These are phyloP conservation scores for Mycena galopus DNA, from an alignment of 768 basidiomycete genomes.

Conservation along the genomic window DNA sequence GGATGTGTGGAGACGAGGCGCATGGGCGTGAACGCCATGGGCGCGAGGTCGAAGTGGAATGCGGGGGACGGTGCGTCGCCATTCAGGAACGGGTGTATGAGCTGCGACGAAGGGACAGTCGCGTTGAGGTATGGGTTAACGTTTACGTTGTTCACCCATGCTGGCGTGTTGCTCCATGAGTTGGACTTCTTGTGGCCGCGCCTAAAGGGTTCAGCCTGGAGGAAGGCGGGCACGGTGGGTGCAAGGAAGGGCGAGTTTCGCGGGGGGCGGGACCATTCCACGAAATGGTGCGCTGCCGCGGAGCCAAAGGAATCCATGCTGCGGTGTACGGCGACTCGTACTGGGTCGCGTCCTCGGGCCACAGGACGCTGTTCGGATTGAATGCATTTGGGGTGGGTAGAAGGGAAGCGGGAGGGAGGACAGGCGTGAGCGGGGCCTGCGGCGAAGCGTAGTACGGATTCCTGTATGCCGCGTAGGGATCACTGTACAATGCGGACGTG, in stretches of 20 bases:
- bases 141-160: constrained; percentile 2
- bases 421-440: constrained; percentile 3
- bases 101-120: background rate
- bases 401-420: constrained; percentile 26
- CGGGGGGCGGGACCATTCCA: background rate
- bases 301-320: constrained; percentile 9
- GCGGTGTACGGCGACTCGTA: constrained; percentile 24
- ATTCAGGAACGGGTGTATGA: constrained; percentile 38
- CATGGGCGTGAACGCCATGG: constrained; percentile 16
- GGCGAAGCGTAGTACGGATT: constrained; percentile 23
- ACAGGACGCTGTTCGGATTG: constrained; percentile 23
- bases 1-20: background rate
- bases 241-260: constrained; percentile 14
- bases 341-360: constrained; percentile 9
- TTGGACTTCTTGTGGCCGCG: constrained; percentile 25
- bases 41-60: constrained; percentile 58
- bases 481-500: background rate
- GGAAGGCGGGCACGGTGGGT: constrained; percentile 7
- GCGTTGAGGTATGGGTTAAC: background rate
- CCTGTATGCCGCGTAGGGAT: background rate
- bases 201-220: background rate
- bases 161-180: constrained; percentile 16
- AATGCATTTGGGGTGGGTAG: constrained; percentile 5
- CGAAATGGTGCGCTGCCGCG: constrained; percentile 28
- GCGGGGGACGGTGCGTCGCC: constrained; percentile 48